phyloP scores from a whole-genome alignment of 176 grass and related monocot species.

The Musa beccarii region DNA sequence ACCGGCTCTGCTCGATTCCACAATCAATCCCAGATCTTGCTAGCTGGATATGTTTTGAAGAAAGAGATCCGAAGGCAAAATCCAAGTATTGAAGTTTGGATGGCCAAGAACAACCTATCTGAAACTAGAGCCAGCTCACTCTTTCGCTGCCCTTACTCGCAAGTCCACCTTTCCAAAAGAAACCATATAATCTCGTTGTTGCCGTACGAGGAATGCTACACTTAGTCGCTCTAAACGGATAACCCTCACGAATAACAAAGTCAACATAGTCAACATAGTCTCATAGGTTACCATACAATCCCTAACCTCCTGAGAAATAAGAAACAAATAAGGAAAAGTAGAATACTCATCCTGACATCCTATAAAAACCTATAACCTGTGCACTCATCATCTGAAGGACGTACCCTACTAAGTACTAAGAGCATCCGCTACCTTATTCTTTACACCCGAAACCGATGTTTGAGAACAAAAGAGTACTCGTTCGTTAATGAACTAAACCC shows the following conservation, averaged over 20 bases:
- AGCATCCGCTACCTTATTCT: neutral
- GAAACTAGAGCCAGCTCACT: too few species aligned
- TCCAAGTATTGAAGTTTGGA: too few species aligned
- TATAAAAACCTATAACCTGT: neutral
- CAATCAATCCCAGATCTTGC: too few species aligned
- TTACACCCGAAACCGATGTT: neutral
- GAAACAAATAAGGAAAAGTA: neutral
- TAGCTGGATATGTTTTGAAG: too few species aligned
- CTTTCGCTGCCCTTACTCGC: too few species aligned
- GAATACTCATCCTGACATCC: neutral
- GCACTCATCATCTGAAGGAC: neutral
- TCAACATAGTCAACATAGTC: neutral
- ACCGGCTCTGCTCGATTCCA: too few species aligned
- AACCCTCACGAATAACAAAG: neutral
- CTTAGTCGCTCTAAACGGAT: neutral
- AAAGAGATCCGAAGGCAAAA: too few species aligned
- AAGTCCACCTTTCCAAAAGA: too few species aligned
- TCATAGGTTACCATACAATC: neutral
- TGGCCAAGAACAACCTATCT: too few species aligned
- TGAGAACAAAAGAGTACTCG: slow-evolving; percentile 5
- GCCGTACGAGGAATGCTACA: too few species aligned
- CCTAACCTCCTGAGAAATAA: neutral
- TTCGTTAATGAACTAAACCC: neutral
- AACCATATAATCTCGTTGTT: too few species aligned
- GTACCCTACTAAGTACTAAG: neutral